Evolutionary conservation across 2,329 filamentous ascomycete genomes (phyloP), one percentile per base, ranked within the genome.

Genomic region (Aspergillus udagawae): DNA sequence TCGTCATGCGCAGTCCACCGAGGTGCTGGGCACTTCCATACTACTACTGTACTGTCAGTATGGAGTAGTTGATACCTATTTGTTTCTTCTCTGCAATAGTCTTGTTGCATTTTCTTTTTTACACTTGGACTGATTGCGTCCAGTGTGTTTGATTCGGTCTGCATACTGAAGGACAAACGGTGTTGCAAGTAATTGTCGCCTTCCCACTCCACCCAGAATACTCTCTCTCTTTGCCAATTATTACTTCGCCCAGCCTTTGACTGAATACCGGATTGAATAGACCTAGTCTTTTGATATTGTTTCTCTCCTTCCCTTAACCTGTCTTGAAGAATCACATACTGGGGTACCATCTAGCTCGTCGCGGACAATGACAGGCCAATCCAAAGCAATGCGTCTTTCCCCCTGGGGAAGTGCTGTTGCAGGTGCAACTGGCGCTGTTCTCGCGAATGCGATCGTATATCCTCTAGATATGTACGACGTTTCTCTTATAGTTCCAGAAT

Each of bases 371-470:
- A 73, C 80, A 56, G 79, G 76, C 57, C 80, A 81, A 70, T 84
- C 82, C 42, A 93, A 92, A 75, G 82, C 86, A 62, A 80, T 80
- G 53, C 80, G 80, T 64, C 84, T 97, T 58, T 92, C 94, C 45
- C 90, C 94, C 54, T 97, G 93, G 93, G 93, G 92, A 54, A 88
- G 88, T 71, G 94, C 94, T 54, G 86, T 96, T 64, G 93, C 94
- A 61, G 94, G 94, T 68, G 91, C 94, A 53, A 90, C 91, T 21
- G 94, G 94, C 60, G 94, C 94, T 49, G 91, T 97, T 41, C 82
- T 99, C 58, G 94, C 94, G 57, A 99, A 99, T 80, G 90, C 92
- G 48, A 79, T 97, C 61, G 93, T 97, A 57, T 99, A 99, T 76
- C 94, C 94, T 49, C 82, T 99, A 59, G 94, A 99, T 77, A 92